Evolutionary conservation across 257 asterid species (phyloP), one percentile per base, ranked within the genome.

Genomic region (Penstemon newberryi): DNA sequence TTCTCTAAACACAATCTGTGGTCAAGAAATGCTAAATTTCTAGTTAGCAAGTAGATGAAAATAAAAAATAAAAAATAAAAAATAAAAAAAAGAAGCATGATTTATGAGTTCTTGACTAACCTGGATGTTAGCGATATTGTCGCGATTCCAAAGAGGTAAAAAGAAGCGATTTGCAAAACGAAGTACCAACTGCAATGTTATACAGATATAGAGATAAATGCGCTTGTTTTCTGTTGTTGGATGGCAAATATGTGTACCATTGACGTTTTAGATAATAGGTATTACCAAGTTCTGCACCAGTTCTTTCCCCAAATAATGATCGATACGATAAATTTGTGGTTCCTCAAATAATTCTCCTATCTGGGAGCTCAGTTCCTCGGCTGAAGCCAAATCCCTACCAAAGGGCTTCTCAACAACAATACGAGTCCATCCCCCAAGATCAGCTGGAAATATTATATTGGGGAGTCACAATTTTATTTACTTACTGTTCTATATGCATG

Each of bases 391-490:
- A 83, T 94, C 99, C 84, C 70, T 91, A 70, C 99, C 99, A 56
- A 94, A 94, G 64, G 99, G 99, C 83, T 94, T 94, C 92, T 94
- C 99, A 69, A 94, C 96, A 50, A 94, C 96, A 60, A 91, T 78
- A 42, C 99, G 98, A 18, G 98, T 91, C 99, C 99, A 94, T 70
- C 99, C 99, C 43, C 96, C 96, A 78, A 79, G 86, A 82, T 89
- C 87, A 77, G 98, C 99, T 94, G 89, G 37, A 78, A 72, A 4
- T 65, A 63, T 50, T 38, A 64, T 49, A 75, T 49, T 18, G 49
- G 62, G 42, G 51, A 68, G 59, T 79, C 59, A 64, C 49, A 42
- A 63, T 19, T 25, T 39, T 18, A 19, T 56, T 42, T 19, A 60
- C 49, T 42, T 54, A 33, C 13, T 6, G 50, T 25, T 25, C 33